Evolutionary conservation across 768 basidiomycete species (phyloP).

Genomic region (Podaxis pistillaris): DNA sequence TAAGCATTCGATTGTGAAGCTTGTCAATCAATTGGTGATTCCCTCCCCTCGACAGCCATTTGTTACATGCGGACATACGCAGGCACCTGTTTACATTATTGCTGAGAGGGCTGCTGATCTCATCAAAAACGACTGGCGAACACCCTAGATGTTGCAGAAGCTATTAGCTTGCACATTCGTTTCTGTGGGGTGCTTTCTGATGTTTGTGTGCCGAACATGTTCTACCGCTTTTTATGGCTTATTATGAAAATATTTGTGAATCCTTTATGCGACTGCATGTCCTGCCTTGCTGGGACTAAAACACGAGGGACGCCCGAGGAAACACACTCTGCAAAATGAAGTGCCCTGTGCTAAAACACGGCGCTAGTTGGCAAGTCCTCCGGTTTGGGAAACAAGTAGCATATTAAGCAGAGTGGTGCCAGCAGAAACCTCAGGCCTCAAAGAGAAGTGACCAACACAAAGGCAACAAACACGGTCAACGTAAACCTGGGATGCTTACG

Average conservation of each 20-base stretch:
- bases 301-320: too few species aligned
- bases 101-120: conserved; percentile 17
- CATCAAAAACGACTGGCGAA: conserved; percentile 15
- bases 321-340: too few species aligned
- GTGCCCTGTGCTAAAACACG: too few species aligned
- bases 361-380: too few species aligned
- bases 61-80: conserved; percentile 11
- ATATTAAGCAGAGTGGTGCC: too few species aligned
- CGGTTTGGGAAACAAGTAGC: too few species aligned
- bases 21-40: background rate
- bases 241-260: background rate
- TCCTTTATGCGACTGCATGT: too few species aligned
- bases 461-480: too few species aligned
- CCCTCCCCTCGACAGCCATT: conserved; percentile 11
- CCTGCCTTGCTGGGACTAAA: too few species aligned
- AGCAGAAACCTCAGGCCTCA: too few species aligned
- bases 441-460: too few species aligned
- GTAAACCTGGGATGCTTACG: too few species aligned
- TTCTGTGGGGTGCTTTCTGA: background rate
- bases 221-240: background rate
- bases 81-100: conserved; percentile 18
- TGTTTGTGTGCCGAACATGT: background rate
- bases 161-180: background rate
- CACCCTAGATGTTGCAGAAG: background rate
- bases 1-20: conserved; percentile 17